phyloP scores from a whole-genome alignment of 164 flowering plant species.

The Macadamia integrifolia region DNA sequence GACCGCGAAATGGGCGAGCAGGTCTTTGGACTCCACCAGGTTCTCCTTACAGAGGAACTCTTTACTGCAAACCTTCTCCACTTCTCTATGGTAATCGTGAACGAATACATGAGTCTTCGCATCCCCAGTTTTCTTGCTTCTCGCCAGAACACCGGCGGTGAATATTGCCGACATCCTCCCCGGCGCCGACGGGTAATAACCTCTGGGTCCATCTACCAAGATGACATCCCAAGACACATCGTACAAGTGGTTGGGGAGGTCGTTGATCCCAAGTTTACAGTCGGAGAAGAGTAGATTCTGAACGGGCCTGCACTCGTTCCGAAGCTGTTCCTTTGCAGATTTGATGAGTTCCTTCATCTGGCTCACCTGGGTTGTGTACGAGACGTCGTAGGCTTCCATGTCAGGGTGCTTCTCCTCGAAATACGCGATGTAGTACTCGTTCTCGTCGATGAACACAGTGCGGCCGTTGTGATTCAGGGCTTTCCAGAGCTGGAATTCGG shows the following conservation, averaged over 20 bases:
- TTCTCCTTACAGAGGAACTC: constrained; percentile 79
- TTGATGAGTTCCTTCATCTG: constrained; percentile 48
- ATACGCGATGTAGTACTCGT: constrained; percentile 39
- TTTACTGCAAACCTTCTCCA: constrained; percentile 55
- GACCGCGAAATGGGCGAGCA: constrained; percentile 67
- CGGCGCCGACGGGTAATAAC: constrained; percentile 68
- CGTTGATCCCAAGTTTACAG: constrained; percentile 75
- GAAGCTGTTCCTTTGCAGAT: constrained; percentile 43
- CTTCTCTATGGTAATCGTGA: constrained; percentile 63
- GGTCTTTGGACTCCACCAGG: constrained; percentile 50
- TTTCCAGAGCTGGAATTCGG: constrained; percentile 77
- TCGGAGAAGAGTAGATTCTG: constrained; percentile 88
- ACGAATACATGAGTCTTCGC: constrained; percentile 73
- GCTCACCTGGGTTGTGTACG: constrained; percentile 65
- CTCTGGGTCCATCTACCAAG: constrained; percentile 84
- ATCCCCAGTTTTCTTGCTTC: constrained; percentile 64
- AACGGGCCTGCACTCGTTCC: constrained; percentile 76
- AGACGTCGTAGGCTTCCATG: constrained; percentile 83
- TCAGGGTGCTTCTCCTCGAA: constrained; percentile 51
- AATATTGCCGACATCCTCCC: constrained; percentile 83
- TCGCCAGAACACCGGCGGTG: constrained; percentile 82
- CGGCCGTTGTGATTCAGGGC: constrained; percentile 66
- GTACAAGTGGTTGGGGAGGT: constrained; percentile 82
- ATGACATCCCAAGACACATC: constrained; percentile 89
- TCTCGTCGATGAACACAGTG: constrained; percentile 79